Evolutionary conservation across 2,329 filamentous ascomycete species (phyloP), one percentile per base, ranked within the genome.

Genomic region (Beauveria caledonica): DNA sequence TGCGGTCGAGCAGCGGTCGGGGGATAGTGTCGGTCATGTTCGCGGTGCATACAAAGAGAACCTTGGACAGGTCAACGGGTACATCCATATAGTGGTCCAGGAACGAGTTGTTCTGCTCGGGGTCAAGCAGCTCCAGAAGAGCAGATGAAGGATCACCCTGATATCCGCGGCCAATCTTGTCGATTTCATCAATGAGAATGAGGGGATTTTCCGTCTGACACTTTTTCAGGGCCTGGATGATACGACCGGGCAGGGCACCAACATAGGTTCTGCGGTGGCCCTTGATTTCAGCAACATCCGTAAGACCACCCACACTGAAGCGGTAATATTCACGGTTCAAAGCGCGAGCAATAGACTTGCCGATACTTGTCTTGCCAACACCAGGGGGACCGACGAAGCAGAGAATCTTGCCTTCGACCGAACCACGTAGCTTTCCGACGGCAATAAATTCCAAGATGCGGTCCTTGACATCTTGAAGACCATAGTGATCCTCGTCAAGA

Each of bases 1-100:
- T 99, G 67, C 94, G 88, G 71, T 99, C 94, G 17, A 97, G 82
- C 0, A 99, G 81, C 3, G 94, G 95, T 46, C 92, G 85, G 17
- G 94, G 94, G 63, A 99, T 99, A 0, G 94, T 99, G 69, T 99
- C 94, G 0, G 92, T 96, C 88, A 97, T 95, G 74, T 99, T 99
- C 62, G 94, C 94, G 15, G 94, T 99, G 80, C 94, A 99, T 46
- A 99, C 94, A 71, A 99, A 99, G 23, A 99, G 82, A 2, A 99
- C 94, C 77, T 97, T 97, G 55, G 92, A 97, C 55, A 99, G 80
- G 71, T 99, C 94, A 6, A 99, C 93, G 0, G 94, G 94, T 0
- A 99, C 92, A 72, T 99, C 94, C 84, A 99, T 91, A 77, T 99
- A 99, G 74, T 99, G 94, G 68, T 99, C 94, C 64, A 99, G 75